Conservation (phyloP, 495 filamentous ascomycete genomes). For the Daldinia decipiens region DNA sequence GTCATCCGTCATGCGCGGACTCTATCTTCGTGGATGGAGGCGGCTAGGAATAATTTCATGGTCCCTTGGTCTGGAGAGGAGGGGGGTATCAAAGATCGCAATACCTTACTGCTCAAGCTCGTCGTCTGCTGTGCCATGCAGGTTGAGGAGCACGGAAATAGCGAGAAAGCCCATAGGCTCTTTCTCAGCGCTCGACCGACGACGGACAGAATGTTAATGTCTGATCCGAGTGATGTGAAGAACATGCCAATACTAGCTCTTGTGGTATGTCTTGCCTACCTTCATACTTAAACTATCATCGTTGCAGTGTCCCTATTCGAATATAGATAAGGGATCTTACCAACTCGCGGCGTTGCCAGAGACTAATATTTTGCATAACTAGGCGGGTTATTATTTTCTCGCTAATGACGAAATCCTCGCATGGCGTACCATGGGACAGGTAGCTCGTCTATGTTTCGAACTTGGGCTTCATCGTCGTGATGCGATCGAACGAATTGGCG, state of each 20-base stretch:
- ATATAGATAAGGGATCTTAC: not conserved
- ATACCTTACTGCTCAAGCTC: conserved; percentile 78
- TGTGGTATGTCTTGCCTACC: conserved; percentile 60
- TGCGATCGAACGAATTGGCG: conserved; percentile 71
- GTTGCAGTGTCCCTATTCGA: not conserved
- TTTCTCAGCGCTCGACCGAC: conserved; percentile 75
- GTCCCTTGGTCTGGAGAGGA: conserved; percentile 49
- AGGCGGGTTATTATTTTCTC: conserved; percentile 85
- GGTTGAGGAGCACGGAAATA: conserved; percentile 79
- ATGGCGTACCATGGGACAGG: conserved; percentile 81
- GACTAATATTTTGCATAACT: not conserved
- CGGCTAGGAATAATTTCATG: conserved; percentile 45
- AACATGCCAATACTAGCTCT: conserved; percentile 78
- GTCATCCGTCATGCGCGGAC: conserved; percentile 71
- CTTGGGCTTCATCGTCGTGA: conserved; percentile 81
- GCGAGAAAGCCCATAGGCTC: conserved; percentile 73
- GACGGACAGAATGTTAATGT: conserved; percentile 74
- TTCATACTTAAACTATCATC: not conserved
- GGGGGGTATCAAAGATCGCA: conserved; percentile 73
- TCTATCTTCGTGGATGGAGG: conserved; percentile 76
- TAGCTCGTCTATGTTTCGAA: conserved; percentile 79
- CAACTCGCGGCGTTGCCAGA: not conserved
- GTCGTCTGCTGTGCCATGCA: conserved; percentile 78
- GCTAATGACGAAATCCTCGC: conserved; percentile 81
- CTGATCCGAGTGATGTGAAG: conserved; percentile 71